phyloP scores from a whole-genome alignment of 768 basidiomycete species.

The Kwoniella sp. region DNA sequence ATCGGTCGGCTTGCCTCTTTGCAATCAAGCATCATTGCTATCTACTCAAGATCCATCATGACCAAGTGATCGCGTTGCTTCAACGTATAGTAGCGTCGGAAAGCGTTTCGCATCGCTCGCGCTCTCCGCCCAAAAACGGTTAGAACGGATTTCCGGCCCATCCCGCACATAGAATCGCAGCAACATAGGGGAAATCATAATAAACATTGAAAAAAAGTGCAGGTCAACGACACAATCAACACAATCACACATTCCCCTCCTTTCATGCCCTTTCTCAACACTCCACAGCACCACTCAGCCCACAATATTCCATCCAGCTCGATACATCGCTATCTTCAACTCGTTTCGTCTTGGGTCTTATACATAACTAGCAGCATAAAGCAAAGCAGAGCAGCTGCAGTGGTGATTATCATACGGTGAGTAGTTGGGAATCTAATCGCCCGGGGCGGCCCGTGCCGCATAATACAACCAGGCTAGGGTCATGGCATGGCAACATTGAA shows the following conservation, averaged over 20 bases:
- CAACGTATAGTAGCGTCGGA: background rate
- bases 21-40: background rate
- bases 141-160: slow-evolving; percentile 14
- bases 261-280: slow-evolving; percentile 3
- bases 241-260: slow-evolving; percentile 3
- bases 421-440: background rate
- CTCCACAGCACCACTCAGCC: background rate
- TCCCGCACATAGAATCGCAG: slow-evolving; percentile 11
- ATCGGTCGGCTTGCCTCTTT: background rate
- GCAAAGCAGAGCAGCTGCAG: too few species aligned
- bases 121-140: background rate
- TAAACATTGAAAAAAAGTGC: too few species aligned
- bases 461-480: background rate
- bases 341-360: background rate
- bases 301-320: background rate
- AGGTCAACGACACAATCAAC: too few species aligned
- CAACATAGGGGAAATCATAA: background rate
- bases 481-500: background rate
- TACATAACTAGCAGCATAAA: background rate
- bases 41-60: background rate
- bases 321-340: background rate
- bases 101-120: background rate
- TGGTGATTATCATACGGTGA: too few species aligned
- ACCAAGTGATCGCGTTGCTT: too few species aligned
- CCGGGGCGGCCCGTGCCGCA: slow-evolving; percentile 1